Evolutionary conservation across 2,329 filamentous ascomycete species (phyloP).

Genomic region (Cladosporium sp.): DNA sequence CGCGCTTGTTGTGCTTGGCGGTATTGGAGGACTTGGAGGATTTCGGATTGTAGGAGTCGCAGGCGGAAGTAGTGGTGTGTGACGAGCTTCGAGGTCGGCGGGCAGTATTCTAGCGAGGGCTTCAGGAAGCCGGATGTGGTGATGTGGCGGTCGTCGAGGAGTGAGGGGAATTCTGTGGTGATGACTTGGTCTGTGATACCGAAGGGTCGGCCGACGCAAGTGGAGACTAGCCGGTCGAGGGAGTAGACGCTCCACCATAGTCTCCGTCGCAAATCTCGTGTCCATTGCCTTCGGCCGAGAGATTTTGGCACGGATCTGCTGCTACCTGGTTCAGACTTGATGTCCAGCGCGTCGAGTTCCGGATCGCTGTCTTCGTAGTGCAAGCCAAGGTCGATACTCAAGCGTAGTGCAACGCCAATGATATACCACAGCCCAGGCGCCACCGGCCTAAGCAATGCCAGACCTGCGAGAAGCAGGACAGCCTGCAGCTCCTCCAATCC

Average conservation of each 20-base stretch:
- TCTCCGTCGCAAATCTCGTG: conserved; percentile 75
- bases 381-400: conserved; percentile 85
- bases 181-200: conserved; percentile 95
- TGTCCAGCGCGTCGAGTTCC: conserved; percentile 43
- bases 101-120: conserved; percentile 44
- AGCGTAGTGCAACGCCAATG: conserved; percentile 81
- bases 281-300: conserved; percentile 68
- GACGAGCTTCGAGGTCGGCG: conserved; percentile 80
- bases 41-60: conserved; percentile 84
- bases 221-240: conserved; percentile 88
- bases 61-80: conserved; percentile 89
- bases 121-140: conserved; percentile 68
- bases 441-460: conserved; percentile 83
- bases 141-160: conserved; percentile 83
- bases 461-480: conserved; percentile 83
- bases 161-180: conserved; percentile 87
- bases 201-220: conserved; percentile 87
- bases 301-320: conserved; percentile 37
- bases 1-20: conserved; percentile 79
- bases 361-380: conserved; percentile 78
- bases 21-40: conserved; percentile 86
- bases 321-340: conserved; percentile 14
- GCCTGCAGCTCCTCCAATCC: conserved; percentile 88
- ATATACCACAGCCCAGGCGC: conserved; percentile 97
- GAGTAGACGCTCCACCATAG: conserved; percentile 98